Evolutionary conservation across 768 basidiomycete species (phyloP), one percentile per base, ranked within the genome.

Genomic region (Termitomyces heimii): DNA sequence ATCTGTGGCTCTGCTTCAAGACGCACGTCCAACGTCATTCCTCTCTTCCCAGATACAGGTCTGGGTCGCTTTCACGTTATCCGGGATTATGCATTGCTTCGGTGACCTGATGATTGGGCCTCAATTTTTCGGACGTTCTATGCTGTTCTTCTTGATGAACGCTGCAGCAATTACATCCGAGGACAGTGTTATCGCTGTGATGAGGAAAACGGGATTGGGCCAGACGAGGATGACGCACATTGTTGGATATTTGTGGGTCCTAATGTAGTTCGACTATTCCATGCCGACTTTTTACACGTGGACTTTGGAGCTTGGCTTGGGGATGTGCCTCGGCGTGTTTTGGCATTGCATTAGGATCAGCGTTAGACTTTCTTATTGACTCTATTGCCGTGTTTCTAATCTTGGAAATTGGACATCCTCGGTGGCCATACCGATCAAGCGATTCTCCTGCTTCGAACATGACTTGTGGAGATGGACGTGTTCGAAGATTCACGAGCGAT

Each of bases 71-170:
- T 57, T 57, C 34, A 22, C 8, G 4, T 13, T 35, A n/a, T 34
- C 56, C 26, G 56, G 56, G 16, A 9, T 29, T 7, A 51, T 57
- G 9, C 56, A 57, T n/a, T 57, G 43, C 34, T 57, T 52, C 32
- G 56, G 56, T 26, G 56, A 57, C 34, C 56, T 57, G 5, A 57
- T 57, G 56, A 13, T 57, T 4, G 56, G 49, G 18, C 5, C 26
- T 6, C 48, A 49, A 28, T 56, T 28, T 26, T 12, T 34, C n/a
- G 55, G 55, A 1, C 20, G 12, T 12, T 56, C 55, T 22, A 4
- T 56, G 16, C 47, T 48, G 2, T 56, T 56, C 24, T 56, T 56
- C 40, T 26, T 56, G 47, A 56, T 45, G 24, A 45, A 45, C 24
- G 44, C 44, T 8, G 24, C 24, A 45, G 44, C 44, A 16, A 26